Evolutionary conservation across 495 filamentous ascomycete genomes (phyloP), one percentile per base, ranked within the genome.

Genomic region (Talaromyces ruber): DNA sequence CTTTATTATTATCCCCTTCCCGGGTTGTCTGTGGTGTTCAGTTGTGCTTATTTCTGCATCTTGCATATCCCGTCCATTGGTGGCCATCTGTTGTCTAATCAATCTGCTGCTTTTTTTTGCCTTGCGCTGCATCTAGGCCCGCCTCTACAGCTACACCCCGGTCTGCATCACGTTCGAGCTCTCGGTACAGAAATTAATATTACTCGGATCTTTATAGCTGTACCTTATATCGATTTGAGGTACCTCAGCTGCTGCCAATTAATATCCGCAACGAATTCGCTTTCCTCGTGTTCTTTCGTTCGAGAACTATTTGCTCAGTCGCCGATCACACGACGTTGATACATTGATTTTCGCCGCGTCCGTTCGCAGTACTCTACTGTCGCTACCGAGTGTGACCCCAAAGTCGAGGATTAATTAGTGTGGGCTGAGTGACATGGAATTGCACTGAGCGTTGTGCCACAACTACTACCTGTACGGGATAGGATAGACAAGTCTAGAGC

Each of bases 341-440:
- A 47, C 16, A 21, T 52, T 50, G 25, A 6, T 47, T 28, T 18
- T 32, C 37, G 21, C 32, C 39, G 39, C 32, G 22, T 25, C 28
- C 39, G n/a, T 22, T 68, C 70, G 67, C 67, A 66, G 63, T 60
- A 62, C 66, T 64, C 47, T 62, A 64, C 66, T 66, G 66, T 60
- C 59, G 39, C 43, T 60, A 60, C 59, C 59, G 59, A 55, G 30
- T 51, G 39, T 52, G 59, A 51, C 45, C n/a, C 59, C 26, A 22
- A 34, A 57, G 26, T 12, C 28, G 16, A 34, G 8, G 54, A 16
- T 30, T 57, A 16, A 16, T 60, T 47, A 22, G 39, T 21, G 26
- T 28, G 18, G 59, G 14, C 28, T 25, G 43, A 30, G 59, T 60
- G 59, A 60, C 59, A 60, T 60, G 59, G 59, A 52, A 60, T 26